Evolutionary conservation across 805 yeast genomes (phyloP).

Genomic region (Metschnikowia cubensis): DNA sequence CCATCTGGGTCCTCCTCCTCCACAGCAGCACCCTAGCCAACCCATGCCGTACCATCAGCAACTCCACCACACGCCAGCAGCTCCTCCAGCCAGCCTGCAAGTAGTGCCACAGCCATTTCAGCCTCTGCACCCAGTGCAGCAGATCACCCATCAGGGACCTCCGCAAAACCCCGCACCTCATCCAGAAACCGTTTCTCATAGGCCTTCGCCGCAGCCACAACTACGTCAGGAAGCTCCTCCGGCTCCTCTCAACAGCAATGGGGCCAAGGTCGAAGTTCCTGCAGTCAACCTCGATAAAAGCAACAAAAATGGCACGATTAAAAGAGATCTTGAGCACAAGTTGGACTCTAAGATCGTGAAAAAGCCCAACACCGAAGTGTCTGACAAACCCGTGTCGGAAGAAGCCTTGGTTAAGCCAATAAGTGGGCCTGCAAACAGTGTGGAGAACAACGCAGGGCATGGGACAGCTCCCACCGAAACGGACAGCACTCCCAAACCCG

Average conservation of each 20-base stretch:
- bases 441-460: not conserved
- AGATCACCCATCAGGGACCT: not conserved
- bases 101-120: slow-evolving; percentile 10
- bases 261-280: not conserved
- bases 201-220: slow-evolving; percentile 3
- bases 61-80: slow-evolving; percentile 12
- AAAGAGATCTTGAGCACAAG: slow-evolving; percentile 40
- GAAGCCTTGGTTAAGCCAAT: not conserved
- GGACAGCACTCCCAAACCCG: slow-evolving; percentile 6
- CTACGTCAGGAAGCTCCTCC: slow-evolving; percentile 4
- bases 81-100: slow-evolving; percentile 14
- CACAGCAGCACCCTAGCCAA: slow-evolving; percentile 12
- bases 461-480: not conserved
- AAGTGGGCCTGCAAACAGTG: not conserved
- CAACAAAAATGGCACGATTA: slow-evolving; percentile 18
- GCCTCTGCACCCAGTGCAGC: slow-evolving; percentile 2
- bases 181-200: slow-evolving; percentile 7
- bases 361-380: slow-evolving; percentile 18
- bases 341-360: slow-evolving; percentile 27
- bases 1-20: slow-evolving; percentile 15
- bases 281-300: not conserved
- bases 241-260: not conserved
- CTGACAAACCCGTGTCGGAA: not conserved
- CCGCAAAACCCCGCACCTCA: slow-evolving; percentile 5
- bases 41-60: slow-evolving; percentile 11